Conservation (phyloP, 192 early-diverging fungal species). For the Coemansia sp. region DNA sequence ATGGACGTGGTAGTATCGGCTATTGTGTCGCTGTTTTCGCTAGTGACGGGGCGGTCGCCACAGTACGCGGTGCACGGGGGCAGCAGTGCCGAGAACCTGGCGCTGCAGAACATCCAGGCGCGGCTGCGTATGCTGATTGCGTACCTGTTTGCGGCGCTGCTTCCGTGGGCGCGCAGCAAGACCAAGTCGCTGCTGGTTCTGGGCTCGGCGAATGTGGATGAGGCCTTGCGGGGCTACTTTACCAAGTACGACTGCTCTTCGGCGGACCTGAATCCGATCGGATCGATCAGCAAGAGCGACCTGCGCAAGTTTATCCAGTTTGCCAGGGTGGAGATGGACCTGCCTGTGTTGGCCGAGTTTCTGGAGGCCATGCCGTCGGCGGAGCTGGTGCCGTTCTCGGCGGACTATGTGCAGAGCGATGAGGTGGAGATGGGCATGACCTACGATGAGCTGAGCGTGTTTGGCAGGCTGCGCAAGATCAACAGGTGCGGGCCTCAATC, state of each 20-base stretch:
- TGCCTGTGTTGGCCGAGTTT: constrained; percentile 71
- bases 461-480: constrained; percentile 87
- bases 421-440: constrained; percentile 99
- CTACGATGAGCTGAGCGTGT: constrained; percentile 87
- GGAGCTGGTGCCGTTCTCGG: constrained; percentile 89
- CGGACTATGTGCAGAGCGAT: constrained; percentile 77
- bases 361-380: constrained; percentile 86
- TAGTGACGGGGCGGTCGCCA: constrained; percentile 70
- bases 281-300: constrained; percentile 86
- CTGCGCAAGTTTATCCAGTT: constrained; percentile 77
- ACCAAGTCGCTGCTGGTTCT: constrained; percentile 74
- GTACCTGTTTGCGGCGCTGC: constrained; percentile 90
- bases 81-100: constrained; percentile 78
- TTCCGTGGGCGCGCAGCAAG: constrained; percentile 72
- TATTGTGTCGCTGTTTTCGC: constrained; percentile 66
- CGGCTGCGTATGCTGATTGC: constrained; percentile 91
- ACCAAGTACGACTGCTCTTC: constrained; percentile 99
- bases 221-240: constrained; percentile 91
- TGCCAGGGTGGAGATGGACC: constrained; percentile 55
- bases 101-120: constrained; percentile 96
- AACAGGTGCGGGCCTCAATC: constrained; percentile 82
- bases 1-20: constrained; percentile 81
- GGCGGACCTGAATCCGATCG: constrained; percentile 96
- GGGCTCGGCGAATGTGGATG: constrained; percentile 97
- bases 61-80: constrained; percentile 82